These are phyloP conservation scores for Neurospora sp. DNA, from an alignment of 495 filamentous ascomycete species.

Conservation along the genomic window DNA sequence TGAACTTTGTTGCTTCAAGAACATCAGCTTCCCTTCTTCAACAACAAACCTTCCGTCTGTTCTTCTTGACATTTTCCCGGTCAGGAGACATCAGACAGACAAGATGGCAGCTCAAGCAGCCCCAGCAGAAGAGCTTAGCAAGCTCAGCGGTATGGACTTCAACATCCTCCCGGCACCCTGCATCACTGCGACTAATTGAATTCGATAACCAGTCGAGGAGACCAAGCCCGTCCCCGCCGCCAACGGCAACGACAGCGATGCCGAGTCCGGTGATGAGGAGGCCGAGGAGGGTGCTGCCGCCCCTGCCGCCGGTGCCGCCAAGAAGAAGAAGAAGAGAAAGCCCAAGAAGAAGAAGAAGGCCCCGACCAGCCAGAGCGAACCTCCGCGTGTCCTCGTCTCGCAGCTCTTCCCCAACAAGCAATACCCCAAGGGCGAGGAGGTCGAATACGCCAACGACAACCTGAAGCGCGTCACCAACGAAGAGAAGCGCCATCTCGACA, in stretches of 20 bases:
- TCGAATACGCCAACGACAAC: slow-evolving; percentile 69
- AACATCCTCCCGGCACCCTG: not conserved
- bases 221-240: slow-evolving; percentile 37
- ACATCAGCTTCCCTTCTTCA: not conserved
- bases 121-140: slow-evolving; percentile 30
- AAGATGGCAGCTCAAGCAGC: slow-evolving; percentile 34
- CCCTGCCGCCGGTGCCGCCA: slow-evolving; percentile 32
- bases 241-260: slow-evolving; percentile 49
- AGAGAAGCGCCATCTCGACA: slow-evolving; percentile 78
- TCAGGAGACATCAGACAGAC: not conserved
- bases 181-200: slow-evolving; percentile 4
- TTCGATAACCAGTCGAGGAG: slow-evolving; percentile 21
- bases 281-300: slow-evolving; percentile 31
- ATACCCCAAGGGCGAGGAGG: slow-evolving; percentile 75
- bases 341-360: slow-evolving; percentile 72
- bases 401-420: slow-evolving; percentile 63
- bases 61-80: not conserved
- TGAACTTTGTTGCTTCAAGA: not conserved
- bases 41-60: not conserved
- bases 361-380: slow-evolving; percentile 63
- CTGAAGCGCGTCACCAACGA: slow-evolving; percentile 72
- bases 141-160: slow-evolving; percentile 30
- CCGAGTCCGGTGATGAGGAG: slow-evolving; percentile 52
- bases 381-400: slow-evolving; percentile 65
- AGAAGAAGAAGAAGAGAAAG: slow-evolving; percentile 74